Evolutionary conservation across 2,329 filamentous ascomycete genomes (phyloP).

Genomic region (Bisporella sp.): DNA sequence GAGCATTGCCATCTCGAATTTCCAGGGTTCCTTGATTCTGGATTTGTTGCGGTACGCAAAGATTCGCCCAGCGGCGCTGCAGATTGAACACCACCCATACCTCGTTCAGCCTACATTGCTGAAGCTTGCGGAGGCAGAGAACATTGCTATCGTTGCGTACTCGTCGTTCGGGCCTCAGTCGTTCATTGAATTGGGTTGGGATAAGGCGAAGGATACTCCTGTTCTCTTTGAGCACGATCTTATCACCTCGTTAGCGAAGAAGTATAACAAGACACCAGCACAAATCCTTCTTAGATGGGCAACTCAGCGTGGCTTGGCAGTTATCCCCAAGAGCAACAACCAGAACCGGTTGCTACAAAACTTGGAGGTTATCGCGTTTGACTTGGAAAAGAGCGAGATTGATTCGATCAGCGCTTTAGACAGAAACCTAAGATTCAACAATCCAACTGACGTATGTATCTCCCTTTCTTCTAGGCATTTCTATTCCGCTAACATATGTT

Average conservation of each 20-base stretch:
- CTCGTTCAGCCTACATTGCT: slow-evolving; percentile 69
- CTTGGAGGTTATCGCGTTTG: slow-evolving; percentile 58
- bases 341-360: slow-evolving; percentile 53
- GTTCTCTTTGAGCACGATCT: slow-evolving; percentile 65
- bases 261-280: slow-evolving; percentile 65
- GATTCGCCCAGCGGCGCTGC: slow-evolving; percentile 68
- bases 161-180: slow-evolving; percentile 74
- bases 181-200: slow-evolving; percentile 71
- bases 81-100: slow-evolving; percentile 90
- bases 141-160: slow-evolving; percentile 74
- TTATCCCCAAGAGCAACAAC: slow-evolving; percentile 73
- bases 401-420: slow-evolving; percentile 60
- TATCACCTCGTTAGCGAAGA: slow-evolving; percentile 59
- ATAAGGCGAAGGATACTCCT: slow-evolving; percentile 56
- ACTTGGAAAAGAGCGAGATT: slow-evolving; percentile 60
- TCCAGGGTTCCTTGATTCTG: slow-evolving; percentile 69
- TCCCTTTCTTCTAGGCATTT: background rate
- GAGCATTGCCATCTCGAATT: slow-evolving; percentile 79
- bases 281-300: slow-evolving; percentile 85
- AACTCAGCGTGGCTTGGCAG: slow-evolving; percentile 72
- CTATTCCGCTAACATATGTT: slow-evolving; percentile 4
- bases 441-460: slow-evolving; percentile 49
- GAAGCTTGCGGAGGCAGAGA: slow-evolving; percentile 60
- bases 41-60: slow-evolving; percentile 73
- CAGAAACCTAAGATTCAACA: slow-evolving; percentile 65